A percentile compares a stretch with the other conserved stretches of the same genome.
phyloP scores from a whole-genome alignment of 1,284 basidiomycete genomes.

The Trametes versicolor region DNA sequence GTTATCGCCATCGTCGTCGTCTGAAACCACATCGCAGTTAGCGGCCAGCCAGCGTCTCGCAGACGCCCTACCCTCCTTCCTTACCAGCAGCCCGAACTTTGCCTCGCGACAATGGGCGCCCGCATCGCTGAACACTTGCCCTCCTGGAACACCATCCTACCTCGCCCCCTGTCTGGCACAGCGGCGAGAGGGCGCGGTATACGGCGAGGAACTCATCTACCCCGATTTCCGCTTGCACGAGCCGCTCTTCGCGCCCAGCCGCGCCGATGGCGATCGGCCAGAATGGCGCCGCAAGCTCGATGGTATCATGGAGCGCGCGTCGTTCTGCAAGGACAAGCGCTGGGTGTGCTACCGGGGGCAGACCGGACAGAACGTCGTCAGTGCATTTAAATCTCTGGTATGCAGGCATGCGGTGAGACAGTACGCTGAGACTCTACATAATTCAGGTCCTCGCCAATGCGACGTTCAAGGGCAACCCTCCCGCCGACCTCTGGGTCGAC shows the following conservation, averaged over 20 bases:
- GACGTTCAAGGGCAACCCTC: constrained; percentile 17
- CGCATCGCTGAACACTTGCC: constrained; percentile 4
- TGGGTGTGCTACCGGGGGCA: constrained; percentile 25
- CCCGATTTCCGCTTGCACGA: constrained; percentile 22
- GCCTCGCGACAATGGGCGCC: constrained; percentile 12
- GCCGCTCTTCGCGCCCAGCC: constrained; percentile 16
- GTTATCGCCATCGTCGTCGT: background rate
- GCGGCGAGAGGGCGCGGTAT: constrained; percentile 10
- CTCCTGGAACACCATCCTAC: constrained; percentile 1
- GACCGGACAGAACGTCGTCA: constrained; percentile 20
- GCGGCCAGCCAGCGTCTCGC: background rate
- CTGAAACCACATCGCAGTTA: background rate
- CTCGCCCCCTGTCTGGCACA: constrained; percentile 20
- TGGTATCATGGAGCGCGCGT: constrained; percentile 18
- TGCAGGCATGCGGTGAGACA: background rate
- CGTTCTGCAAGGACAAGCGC: constrained; percentile 11
- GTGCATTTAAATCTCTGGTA: background rate
- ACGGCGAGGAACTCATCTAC: constrained; percentile 23
- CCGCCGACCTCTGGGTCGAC: constrained; percentile 16
- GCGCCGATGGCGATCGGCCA: background rate
- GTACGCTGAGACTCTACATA: background rate
- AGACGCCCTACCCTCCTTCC: background rate
- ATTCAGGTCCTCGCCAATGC: constrained; percentile 22
- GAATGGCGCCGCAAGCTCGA: constrained; percentile 13
- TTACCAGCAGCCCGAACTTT: background rate